Evolutionary conservation across 805 yeast species (phyloP).

Genomic region (Saccharomyces jurei): DNA sequence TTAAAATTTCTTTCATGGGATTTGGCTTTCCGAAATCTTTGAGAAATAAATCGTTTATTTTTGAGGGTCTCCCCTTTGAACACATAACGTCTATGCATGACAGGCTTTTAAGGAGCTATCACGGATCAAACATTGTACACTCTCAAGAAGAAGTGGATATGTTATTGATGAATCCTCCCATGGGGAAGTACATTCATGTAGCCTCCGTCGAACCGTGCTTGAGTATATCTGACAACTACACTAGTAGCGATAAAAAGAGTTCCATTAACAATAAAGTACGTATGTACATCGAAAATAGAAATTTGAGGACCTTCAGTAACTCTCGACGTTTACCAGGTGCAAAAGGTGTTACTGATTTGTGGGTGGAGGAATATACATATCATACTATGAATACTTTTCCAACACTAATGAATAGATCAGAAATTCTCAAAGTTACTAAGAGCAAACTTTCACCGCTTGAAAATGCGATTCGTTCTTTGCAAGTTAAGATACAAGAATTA

Average conservation of each 20-base stretch:
- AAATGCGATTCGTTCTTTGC: slow-evolving; percentile 65
- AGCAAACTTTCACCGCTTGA: slow-evolving; percentile 72
- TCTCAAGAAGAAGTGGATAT: slow-evolving; percentile 47
- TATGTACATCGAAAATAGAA: slow-evolving; percentile 67
- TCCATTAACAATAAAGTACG: slow-evolving; percentile 47
- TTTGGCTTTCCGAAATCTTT: slow-evolving; percentile 74
- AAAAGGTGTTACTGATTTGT: slow-evolving; percentile 60
- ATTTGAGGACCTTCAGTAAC: slow-evolving; percentile 60
- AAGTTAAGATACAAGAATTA: slow-evolving; percentile 63
- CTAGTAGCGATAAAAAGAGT: slow-evolving; percentile 36
- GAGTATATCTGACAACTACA: slow-evolving; percentile 30
- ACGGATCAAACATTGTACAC: slow-evolving; percentile 68
- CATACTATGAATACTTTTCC: slow-evolving; percentile 75
- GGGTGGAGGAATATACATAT: slow-evolving; percentile 84
- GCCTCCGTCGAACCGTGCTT: slow-evolving; percentile 57
- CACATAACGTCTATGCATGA: slow-evolving; percentile 78
- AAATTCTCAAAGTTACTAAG: slow-evolving; percentile 42
- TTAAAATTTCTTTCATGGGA: slow-evolving; percentile 74
- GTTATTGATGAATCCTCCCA: slow-evolving; percentile 42
- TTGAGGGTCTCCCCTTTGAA: slow-evolving; percentile 82
- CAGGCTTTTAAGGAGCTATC: slow-evolving; percentile 63
- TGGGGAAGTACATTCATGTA: slow-evolving; percentile 69
- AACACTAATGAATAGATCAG: slow-evolving; percentile 78
- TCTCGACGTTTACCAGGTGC: slow-evolving; percentile 69
- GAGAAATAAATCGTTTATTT: slow-evolving; percentile 69